Percentiles rank a stretch among this genome's conserved stretches.
Evolutionary conservation across 78 protist genomes (phyloP).

Genomic region (Dictyostelium citrinum): DNA sequence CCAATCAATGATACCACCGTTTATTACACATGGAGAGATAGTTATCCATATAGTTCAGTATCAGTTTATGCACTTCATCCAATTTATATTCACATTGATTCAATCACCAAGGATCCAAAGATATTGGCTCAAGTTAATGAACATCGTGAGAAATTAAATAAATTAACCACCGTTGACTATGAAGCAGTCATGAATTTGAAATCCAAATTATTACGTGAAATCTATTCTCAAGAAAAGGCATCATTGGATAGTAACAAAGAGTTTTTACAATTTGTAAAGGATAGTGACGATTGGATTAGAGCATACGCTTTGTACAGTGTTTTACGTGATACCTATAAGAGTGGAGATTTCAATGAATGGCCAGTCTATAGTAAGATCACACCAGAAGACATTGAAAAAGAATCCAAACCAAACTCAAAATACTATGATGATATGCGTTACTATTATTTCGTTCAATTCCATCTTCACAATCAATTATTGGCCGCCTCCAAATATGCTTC

Average conservation of each 20-base stretch:
- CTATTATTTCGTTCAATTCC: constrained; percentile 86
- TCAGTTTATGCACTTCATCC: constrained; percentile 91
- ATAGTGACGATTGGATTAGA: constrained; percentile 81
- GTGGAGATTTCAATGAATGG: constrained; percentile 79
- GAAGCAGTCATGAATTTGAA: constrained; percentile 64
- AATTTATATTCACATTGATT: constrained; percentile 75
- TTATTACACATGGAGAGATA: constrained; percentile 71
- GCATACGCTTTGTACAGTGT: constrained; percentile 82
- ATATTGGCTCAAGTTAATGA: neutral
- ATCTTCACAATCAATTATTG: constrained; percentile 82
- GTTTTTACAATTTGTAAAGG: constrained; percentile 17
- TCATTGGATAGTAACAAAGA: constrained; percentile 14
- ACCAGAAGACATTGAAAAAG: neutral
- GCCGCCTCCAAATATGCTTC: constrained; percentile 79
- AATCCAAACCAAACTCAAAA: constrained; percentile 13
- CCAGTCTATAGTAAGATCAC: constrained; percentile 37
- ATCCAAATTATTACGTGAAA: neutral
- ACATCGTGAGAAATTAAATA: constrained; percentile 65
- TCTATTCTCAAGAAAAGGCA: neutral
- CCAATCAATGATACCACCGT: constrained; percentile 93
- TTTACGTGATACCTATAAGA: constrained; percentile 70
- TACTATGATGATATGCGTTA: constrained; percentile 70
- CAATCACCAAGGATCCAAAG: constrained; percentile 25
- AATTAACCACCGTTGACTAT: constrained; percentile 64
- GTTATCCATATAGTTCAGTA: constrained; percentile 87